These are phyloP conservation scores for Drechmeria coniospora DNA, from an alignment of 2,329 filamentous ascomycete species.

Conservation along the genomic window DNA sequence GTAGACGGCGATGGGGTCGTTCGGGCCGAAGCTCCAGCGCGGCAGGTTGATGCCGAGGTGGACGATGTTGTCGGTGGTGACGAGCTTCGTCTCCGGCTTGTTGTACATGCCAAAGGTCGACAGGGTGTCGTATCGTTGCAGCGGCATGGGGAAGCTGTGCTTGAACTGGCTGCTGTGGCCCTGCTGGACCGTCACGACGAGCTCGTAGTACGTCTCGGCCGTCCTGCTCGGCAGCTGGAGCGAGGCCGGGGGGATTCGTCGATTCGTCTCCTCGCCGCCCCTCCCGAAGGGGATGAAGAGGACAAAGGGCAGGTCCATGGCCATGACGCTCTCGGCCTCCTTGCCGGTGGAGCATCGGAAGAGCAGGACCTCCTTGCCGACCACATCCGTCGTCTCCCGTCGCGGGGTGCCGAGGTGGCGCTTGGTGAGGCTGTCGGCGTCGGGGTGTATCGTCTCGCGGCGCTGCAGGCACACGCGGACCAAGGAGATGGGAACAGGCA, in stretches of 20 bases:
- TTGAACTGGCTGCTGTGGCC: constrained; percentile 76
- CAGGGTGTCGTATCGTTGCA: constrained; percentile 87
- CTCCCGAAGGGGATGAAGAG: constrained; percentile 93
- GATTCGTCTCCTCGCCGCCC: constrained; percentile 76
- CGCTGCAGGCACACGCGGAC: constrained; percentile 89
- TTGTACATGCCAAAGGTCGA: constrained; percentile 99
- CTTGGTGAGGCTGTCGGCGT: constrained; percentile 85
- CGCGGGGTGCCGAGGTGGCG: constrained; percentile 80
- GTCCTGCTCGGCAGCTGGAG: constrained; percentile 80
- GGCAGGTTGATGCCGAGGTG: constrained; percentile 85
- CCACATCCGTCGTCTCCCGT: constrained; percentile 80
- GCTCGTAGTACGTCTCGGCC: constrained; percentile 94
- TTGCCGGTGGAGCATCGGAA: constrained; percentile 74
- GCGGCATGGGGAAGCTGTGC: constrained; percentile 78
- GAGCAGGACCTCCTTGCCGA: constrained; percentile 88
- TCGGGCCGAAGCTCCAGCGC: constrained; percentile 88
- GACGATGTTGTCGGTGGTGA: constrained; percentile 77
- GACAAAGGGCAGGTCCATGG: constrained; percentile 95
- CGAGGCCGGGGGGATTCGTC: constrained; percentile 82
- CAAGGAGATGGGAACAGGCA: constrained; percentile 78
- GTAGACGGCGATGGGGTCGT: constrained; percentile 90
- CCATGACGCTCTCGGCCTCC: constrained; percentile 76
- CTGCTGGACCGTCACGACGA: constrained; percentile 91
- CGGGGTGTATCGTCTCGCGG: constrained; percentile 90
- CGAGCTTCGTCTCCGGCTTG: constrained; percentile 74